A percentile compares a stretch with the other conserved stretches of the same genome.
Conservation (phyloP, 75 land plant genomes). For the Pseudotsuga menziesii region DNA sequence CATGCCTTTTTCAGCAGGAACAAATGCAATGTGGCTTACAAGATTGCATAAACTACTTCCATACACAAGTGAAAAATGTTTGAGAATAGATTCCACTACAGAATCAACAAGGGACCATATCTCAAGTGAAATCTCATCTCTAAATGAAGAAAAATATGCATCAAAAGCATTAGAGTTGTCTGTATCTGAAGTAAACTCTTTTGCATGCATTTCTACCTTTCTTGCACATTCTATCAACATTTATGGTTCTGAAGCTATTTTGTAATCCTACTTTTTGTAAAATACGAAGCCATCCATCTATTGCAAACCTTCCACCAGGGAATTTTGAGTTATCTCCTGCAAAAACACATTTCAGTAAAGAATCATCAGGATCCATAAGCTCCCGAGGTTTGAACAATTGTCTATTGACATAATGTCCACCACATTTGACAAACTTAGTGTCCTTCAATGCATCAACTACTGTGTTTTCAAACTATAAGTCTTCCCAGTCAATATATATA, state of each 20-base stretch:
- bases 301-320: constrained; percentile 76
- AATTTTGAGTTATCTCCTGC: constrained; percentile 57
- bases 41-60: constrained; percentile 74
- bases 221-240: constrained; percentile 80
- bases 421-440: constrained; percentile 66
- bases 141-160: constrained; percentile 18
- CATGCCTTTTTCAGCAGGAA: constrained; percentile 87
- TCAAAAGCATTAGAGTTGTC: constrained; percentile 42
- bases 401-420: constrained; percentile 24
- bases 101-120: constrained; percentile 68
- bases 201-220: constrained; percentile 74
- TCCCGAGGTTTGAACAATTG: constrained; percentile 55
- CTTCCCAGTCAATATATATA: constrained; percentile 69
- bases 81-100: constrained; percentile 58
- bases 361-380: constrained; percentile 73
- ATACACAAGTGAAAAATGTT: constrained; percentile 70
- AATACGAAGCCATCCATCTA: constrained; percentile 77
- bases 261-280: constrained; percentile 75
- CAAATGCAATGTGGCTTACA: constrained; percentile 70
- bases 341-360: constrained; percentile 60
- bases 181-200: constrained; percentile 19
- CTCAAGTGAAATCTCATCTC: constrained; percentile 50
- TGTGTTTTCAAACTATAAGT: constrained; percentile 40
- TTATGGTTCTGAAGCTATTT: constrained; percentile 62
- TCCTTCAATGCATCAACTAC: constrained; percentile 55